phyloP scores from a whole-genome alignment of 768 basidiomycete species.

The Gymnopilus dilepis region DNA sequence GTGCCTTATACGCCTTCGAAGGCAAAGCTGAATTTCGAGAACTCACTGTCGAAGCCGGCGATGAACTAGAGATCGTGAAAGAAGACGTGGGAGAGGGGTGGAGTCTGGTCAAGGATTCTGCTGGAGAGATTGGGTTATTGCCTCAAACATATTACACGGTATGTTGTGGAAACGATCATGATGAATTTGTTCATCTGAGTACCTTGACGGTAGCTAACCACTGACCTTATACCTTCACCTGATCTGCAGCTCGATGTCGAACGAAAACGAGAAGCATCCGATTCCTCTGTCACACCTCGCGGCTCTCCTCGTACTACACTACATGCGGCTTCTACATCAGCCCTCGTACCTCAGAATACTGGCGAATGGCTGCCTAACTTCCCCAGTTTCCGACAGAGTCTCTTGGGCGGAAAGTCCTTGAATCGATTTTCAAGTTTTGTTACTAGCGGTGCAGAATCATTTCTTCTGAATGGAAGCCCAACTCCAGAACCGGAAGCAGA shows the following conservation, averaged over 20 bases:
- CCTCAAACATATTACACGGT: constrained; percentile 79
- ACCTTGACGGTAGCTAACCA: constrained; percentile 56
- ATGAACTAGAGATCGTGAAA: constrained; percentile 71
- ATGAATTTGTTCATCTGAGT: constrained; percentile 10
- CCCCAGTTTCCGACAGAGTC: constrained; percentile 71
- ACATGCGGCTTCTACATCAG: constrained; percentile 34
- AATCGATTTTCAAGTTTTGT: constrained; percentile 90
- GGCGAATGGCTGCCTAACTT: constrained; percentile 67
- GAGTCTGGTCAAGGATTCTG: constrained; percentile 69
- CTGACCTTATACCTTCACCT: constrained; percentile 62
- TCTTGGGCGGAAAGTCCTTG: constrained; percentile 77
- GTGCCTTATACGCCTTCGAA: constrained; percentile 76
- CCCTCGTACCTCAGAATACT: constrained; percentile 67
- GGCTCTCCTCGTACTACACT: constrained; percentile 46
- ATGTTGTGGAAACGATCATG: constrained; percentile 29
- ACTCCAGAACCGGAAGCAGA: constrained; percentile 20
- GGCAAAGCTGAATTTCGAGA: constrained; percentile 80
- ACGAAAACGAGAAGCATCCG: constrained; percentile 28
- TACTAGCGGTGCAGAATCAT: constrained; percentile 85
- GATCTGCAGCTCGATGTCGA: constrained; percentile 41
- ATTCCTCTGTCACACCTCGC: constrained; percentile 53
- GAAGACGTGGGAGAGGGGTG: constrained; percentile 80
- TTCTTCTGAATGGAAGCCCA: constrained; percentile 70
- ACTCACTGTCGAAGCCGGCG: constrained; percentile 69
- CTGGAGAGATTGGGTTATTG: constrained; percentile 69